phyloP scores from a whole-genome alignment of 1,139 yeast genomes.

The Schwanniomyces etchellsii region DNA sequence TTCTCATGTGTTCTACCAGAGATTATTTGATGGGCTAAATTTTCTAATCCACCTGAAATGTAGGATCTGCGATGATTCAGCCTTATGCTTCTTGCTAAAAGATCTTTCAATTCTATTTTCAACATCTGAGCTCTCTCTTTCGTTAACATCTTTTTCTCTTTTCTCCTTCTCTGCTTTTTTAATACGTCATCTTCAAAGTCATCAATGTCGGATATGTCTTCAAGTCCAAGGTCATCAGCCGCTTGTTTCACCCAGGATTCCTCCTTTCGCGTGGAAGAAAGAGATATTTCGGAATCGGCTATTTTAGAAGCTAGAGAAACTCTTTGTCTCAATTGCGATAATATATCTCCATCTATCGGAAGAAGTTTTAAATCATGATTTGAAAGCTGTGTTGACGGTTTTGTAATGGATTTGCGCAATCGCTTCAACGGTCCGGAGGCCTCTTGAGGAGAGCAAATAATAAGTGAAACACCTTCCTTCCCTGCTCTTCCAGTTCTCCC shows the following conservation, averaged over 20 bases:
- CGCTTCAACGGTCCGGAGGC: slow-evolving; percentile 82
- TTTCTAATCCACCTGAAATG: slow-evolving; percentile 77
- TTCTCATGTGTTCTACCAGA: slow-evolving; percentile 65
- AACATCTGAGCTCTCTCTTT: slow-evolving; percentile 45
- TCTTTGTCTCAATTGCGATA: slow-evolving; percentile 66
- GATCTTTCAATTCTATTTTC: slow-evolving; percentile 50
- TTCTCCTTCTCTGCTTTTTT: slow-evolving; percentile 58
- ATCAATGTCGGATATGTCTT: slow-evolving; percentile 53
- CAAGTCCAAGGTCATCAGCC: slow-evolving; percentile 89
- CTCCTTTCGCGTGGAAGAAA: slow-evolving; percentile 61
- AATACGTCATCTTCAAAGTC: slow-evolving; percentile 63
- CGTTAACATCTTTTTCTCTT: slow-evolving; percentile 48
- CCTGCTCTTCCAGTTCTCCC: slow-evolving; percentile 99
- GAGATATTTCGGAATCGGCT: slow-evolving; percentile 63
- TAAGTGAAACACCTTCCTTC: slow-evolving; percentile 86
- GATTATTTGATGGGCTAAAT: slow-evolving; percentile 79
- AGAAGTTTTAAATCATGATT: slow-evolving; percentile 59
- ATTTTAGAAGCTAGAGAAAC: slow-evolving; percentile 63
- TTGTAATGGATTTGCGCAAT: slow-evolving; percentile 57
- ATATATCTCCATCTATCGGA: slow-evolving; percentile 72
- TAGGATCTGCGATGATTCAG: slow-evolving; percentile 69
- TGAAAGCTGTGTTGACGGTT: slow-evolving; percentile 6
- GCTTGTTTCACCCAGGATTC: slow-evolving; percentile 82
- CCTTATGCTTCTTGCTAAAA: slow-evolving; percentile 57
- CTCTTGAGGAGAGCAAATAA: slow-evolving; percentile 91